A percentile compares a stretch with the other conserved stretches of the same genome.
These are phyloP conservation scores for Phytophthora sansomeana DNA, from an alignment of 352 stramenopile species.

Conservation along the genomic window DNA sequence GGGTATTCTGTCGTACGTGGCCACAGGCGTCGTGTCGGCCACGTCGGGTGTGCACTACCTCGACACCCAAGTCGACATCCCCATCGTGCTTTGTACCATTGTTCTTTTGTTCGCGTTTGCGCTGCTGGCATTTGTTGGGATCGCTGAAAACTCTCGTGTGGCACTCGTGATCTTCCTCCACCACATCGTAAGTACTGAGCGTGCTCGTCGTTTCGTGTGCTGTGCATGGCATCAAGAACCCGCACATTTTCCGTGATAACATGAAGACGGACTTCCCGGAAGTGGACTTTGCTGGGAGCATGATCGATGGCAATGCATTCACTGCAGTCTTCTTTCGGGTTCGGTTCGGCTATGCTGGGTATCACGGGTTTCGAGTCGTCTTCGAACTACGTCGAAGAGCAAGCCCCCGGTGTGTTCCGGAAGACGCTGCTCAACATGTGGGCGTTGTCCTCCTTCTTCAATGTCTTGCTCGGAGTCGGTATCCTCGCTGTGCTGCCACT, in stretches of 20 bases:
- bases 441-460: conserved; percentile 76
- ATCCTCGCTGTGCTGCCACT: conserved; percentile 78
- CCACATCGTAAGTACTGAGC: conserved; percentile 72
- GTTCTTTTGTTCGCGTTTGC: conserved; percentile 81
- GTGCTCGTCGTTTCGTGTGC: conserved; percentile 54
- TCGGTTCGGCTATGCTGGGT: conserved; percentile 77
- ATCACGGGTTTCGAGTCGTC: conserved; percentile 90
- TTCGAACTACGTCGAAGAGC: conserved; percentile 89
- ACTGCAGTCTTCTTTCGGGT: conserved; percentile 77
- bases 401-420: conserved; percentile 76
- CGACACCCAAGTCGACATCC: conserved; percentile 62
- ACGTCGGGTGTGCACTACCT: conserved; percentile 82
- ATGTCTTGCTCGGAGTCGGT: conserved; percentile 69
- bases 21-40: conserved; percentile 71
- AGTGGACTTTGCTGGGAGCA: conserved; percentile 59
- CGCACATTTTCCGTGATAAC: conserved; percentile 69
- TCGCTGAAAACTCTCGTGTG: conserved; percentile 78
- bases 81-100: conserved; percentile 43
- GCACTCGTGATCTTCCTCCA: conserved; percentile 81
- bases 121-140: conserved; percentile 74
- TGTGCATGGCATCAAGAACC: conserved; percentile 63
- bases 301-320: conserved; percentile 41
- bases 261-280: conserved; percentile 55
- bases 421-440: conserved; percentile 80
- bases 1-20: conserved; percentile 91